Conservation (phyloP, 139 green algal genomes). For the Prasinococcaceae sp. region DNA sequence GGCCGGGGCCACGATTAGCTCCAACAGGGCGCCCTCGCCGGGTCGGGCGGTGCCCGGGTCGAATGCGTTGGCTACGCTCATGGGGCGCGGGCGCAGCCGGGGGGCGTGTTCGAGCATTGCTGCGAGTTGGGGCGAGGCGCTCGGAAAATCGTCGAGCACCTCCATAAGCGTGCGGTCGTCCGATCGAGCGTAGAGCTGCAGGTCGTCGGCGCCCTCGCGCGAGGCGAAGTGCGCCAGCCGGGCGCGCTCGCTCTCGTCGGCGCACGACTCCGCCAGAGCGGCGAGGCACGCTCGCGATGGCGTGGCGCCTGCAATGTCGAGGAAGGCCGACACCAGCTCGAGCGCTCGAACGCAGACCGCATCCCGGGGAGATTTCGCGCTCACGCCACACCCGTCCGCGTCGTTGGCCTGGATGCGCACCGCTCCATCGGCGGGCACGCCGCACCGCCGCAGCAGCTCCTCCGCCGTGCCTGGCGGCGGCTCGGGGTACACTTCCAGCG, state of each 20-base stretch:
- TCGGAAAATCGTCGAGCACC: conserved; percentile 74
- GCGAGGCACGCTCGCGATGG: too few species aligned
- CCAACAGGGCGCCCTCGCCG: conserved; percentile 31
- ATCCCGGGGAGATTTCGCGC: neutral
- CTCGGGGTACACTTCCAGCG: too few species aligned
- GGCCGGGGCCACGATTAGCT: conserved; percentile 74
- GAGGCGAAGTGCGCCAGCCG: conserved; percentile 68
- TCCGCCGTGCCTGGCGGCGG: too few species aligned
- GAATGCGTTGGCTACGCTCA: conserved; percentile 81
- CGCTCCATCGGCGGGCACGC: too few species aligned
- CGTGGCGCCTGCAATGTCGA: conserved; percentile 26
- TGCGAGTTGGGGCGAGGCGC: conserved; percentile 13
- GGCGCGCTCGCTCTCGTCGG: conserved; percentile 49
- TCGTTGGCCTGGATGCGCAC: neutral
- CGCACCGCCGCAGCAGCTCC: too few species aligned
- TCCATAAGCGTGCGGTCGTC: conserved; percentile 28
- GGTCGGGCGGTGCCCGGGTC: conserved; percentile 34
- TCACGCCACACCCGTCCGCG: neutral
- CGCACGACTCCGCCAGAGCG: too few species aligned
- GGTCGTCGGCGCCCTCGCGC: conserved; percentile 27
- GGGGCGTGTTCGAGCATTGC: conserved; percentile 52
- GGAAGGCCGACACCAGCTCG: conserved; percentile 37
- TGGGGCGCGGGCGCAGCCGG: conserved; percentile 61
- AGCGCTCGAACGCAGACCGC: conserved; percentile 6
- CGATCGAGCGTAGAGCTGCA: conserved; percentile 27